Base-by-base conservation (phyloP, 1,139 yeast genomes). In the Yamadazyma oceani region DNA sequence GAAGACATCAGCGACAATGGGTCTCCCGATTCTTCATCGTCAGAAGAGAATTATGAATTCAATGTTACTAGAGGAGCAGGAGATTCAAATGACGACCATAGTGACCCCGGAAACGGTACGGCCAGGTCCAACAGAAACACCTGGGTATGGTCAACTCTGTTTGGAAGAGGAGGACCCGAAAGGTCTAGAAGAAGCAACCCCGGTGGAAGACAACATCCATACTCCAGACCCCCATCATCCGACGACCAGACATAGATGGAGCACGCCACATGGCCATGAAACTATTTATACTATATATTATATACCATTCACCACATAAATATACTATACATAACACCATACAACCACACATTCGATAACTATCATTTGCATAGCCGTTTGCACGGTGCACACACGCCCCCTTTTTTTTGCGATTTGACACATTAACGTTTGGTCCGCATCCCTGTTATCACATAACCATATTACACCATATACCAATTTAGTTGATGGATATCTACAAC, bases 141-240 rank as follows among this genome's bases (percentile, higher is more conserved):
- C 10, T 25, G 34, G 32, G 38, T 17, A 8, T 29, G 33, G 37
- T 36, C 36, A 11, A 21, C 39, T 10, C 41, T 38, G 32, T 29
- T 41, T 24, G 40, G 55, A 7, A 45, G 55, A 13, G 64, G 64
- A 3, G 65, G 66, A 1, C 63, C 66, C 0, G 66, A 60, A 30
- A 41, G 66, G 36, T 40, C 52, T 4, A 75, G 59, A 36, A 44
- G 65, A 32, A 30, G 38, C 16, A 9, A 15, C 13, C 10, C n/a
- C 3, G 11, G 11, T 16, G 54, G 54, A 3, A 46, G 67, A 39
- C 35, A 57, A 10, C 67, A 62, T 43, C 67, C 69, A 3, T 62
- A 62, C 40, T 47, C 53, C 17, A 54, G 67, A 40, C 58, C 58
- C 12, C 15, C 32, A n/a, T 31, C 32, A n/a, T 34, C 41, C 24